Evolutionary conservation across 129 eudicot species (phyloP), one percentile per base, ranked within the genome.

Genomic region (Flaveria sonorensis): DNA sequence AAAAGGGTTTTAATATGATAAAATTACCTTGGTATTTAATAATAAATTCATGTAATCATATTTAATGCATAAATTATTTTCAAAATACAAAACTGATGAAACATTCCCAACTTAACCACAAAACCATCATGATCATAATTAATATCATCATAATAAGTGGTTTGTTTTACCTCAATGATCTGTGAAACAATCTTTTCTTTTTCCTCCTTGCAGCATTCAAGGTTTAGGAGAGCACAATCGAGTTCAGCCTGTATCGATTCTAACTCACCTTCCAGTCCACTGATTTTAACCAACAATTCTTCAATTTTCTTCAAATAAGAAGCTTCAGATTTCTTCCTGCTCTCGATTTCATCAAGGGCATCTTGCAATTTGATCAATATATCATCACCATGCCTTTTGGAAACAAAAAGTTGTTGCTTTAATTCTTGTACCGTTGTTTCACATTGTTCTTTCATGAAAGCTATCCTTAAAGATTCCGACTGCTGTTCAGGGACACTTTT

Each of bases 171-270:
- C 79, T 75, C 51, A 7, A 21, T 12, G 69, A 74, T 74, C 21
- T 24, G 57, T 74, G 76, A 74, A 65, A 79, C 83, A 36, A 91
- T 85, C 70, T 84, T 89, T 80, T 87, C 87, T 71, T 95, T 91
- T 76, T 95, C 99, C 85, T 95, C 97, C 89, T 82, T 95, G 85
- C 99, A 91, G 74, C 99, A 95, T 76, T 91, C 97, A 24, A 95
- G 88, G 75, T 90, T 91, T 68, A 95, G 82, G 16, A 83, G 52
- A 9, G 97, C 86, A 76, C 97, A 95, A 55, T 95, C 99, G 62
- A 91, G 73, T 74, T 91, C 96, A 5, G 97, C 84, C 78, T 80
- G 82, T 47, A 85, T 73, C 0, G 89, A 86, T 63, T 86, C 78
- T 28, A 95, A 73, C 42, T 95, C 89, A 28, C 68, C 83, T 70